Conservation (phyloP, 2,329 filamentous ascomycete species). For the Periconia digitata region DNA sequence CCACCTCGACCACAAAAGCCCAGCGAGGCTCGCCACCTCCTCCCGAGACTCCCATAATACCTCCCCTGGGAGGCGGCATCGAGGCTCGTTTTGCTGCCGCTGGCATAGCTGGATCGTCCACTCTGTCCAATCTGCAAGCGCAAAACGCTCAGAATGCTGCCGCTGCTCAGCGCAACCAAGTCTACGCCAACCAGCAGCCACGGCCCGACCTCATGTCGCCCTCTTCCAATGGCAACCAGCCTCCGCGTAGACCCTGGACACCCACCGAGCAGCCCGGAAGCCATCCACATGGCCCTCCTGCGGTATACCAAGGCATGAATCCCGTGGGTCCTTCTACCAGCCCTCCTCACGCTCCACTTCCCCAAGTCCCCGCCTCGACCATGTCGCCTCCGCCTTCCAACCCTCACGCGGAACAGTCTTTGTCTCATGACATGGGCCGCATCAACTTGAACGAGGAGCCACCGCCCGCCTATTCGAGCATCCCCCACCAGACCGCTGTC, state of each 20-base stretch:
- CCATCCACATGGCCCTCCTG: conserved; percentile 85
- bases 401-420: conserved; percentile 56
- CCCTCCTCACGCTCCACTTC: conserved; percentile 39
- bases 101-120: conserved; percentile 83
- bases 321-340: conserved; percentile 57
- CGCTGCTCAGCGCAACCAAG: conserved; percentile 76
- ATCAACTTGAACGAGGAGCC: conserved; percentile 80
- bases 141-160: conserved; percentile 81
- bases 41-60: conserved; percentile 84
- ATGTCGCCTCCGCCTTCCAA: conserved; percentile 33
- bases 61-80: conserved; percentile 77
- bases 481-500: conserved; percentile 48
- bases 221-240: conserved; percentile 40
- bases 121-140: conserved; percentile 71
- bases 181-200: conserved; percentile 60
- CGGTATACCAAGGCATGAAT: conserved; percentile 84
- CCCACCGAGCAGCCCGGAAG: conserved; percentile 87
- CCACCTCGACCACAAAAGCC: conserved; percentile 88
- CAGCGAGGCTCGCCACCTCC: conserved; percentile 92
- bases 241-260: conserved; percentile 76
- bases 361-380: conserved; percentile 24
- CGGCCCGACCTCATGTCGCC: conserved; percentile 53
- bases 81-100: conserved; percentile 89
- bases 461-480: conserved; percentile 91
- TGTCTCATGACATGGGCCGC: conserved; percentile 84